A percentile compares a stretch with the other conserved stretches of the same genome.
Conservation (phyloP, 2,329 filamentous ascomycete species). For the Penicillium decumbens region DNA sequence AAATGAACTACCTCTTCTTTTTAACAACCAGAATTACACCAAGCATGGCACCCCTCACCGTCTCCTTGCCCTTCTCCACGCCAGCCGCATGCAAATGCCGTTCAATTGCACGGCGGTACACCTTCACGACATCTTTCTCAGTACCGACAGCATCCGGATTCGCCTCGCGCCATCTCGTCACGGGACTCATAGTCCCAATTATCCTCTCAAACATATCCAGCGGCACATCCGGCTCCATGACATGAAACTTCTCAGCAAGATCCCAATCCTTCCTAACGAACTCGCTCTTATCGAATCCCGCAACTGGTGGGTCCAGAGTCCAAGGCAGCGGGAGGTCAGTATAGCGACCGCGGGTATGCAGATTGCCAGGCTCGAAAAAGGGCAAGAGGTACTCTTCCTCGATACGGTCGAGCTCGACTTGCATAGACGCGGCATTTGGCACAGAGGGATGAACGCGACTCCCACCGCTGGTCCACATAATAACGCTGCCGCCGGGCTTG, state of each 20-base stretch:
- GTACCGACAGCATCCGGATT: slow-evolving; percentile 35
- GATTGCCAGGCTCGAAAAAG: slow-evolving; percentile 44
- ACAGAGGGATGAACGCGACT: slow-evolving; percentile 25
- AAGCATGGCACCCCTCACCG: slow-evolving; percentile 17
- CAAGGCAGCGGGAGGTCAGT: slow-evolving; percentile 48
- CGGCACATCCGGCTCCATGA: slow-evolving; percentile 15
- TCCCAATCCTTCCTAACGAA: slow-evolving; percentile 46
- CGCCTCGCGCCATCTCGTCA: slow-evolving; percentile 41
- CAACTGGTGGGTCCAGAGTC: slow-evolving; percentile 34
- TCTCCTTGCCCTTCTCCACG: slow-evolving; percentile 22
- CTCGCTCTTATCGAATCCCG: slow-evolving; percentile 37
- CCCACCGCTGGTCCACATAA: slow-evolving; percentile 45
- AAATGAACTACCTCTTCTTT: slow-evolving; percentile 5
- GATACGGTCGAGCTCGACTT: slow-evolving; percentile 39
- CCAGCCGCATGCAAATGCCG: slow-evolving; percentile 24
- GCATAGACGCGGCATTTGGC: slow-evolving; percentile 43
- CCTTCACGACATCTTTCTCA: slow-evolving; percentile 36
- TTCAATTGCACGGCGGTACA: slow-evolving; percentile 20
- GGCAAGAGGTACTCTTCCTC: slow-evolving; percentile 35
- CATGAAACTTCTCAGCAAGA: slow-evolving; percentile 21
- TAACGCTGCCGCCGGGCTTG: slow-evolving; percentile 52
- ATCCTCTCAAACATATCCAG: slow-evolving; percentile 24
- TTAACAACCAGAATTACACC: slow-evolving; percentile 12
- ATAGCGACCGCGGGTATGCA: slow-evolving; percentile 41
- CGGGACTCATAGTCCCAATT: slow-evolving; percentile 35